Conservation (phyloP, 768 basidiomycete genomes). For the Phylloporus arenicola region DNA sequence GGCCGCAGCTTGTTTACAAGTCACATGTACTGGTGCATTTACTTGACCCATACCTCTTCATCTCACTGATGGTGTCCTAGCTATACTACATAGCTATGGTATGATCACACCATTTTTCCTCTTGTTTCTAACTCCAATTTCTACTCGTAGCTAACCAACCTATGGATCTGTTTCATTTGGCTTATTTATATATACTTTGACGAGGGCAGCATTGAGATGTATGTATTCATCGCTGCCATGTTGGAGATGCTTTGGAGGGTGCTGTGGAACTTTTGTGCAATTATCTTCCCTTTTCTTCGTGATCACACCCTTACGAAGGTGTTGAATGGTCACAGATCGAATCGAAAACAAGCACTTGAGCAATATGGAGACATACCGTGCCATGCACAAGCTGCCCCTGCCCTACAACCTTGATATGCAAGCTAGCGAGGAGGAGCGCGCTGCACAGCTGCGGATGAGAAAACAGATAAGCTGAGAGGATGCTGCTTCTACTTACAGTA, state of each 20-base stretch:
- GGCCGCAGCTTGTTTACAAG: slow-evolving; percentile 70
- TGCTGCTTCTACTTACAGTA: neutral
- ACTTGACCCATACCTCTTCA: neutral
- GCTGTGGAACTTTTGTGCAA: slow-evolving; percentile 90
- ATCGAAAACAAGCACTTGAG: slow-evolving; percentile 89
- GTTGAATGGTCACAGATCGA: slow-evolving; percentile 44
- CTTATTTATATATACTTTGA: slow-evolving; percentile 61
- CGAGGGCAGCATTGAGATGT: slow-evolving; percentile 45
- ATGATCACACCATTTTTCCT: slow-evolving; percentile 12
- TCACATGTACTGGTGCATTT: slow-evolving; percentile 50
- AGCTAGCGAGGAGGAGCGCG: slow-evolving; percentile 35
- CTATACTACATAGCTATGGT: slow-evolving; percentile 79
- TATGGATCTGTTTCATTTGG: slow-evolving; percentile 78
- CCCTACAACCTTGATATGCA: slow-evolving; percentile 60
- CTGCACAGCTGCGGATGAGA: slow-evolving; percentile 4
- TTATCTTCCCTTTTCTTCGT: slow-evolving; percentile 4
- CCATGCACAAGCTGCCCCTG: slow-evolving; percentile 78
- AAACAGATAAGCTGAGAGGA: slow-evolving; percentile 20
- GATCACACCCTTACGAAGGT: neutral
- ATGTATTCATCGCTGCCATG: slow-evolving; percentile 62
- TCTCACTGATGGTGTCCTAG: slow-evolving; percentile 30
- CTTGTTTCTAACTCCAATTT: neutral
- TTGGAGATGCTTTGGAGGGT: slow-evolving; percentile 76
- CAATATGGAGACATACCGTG: slow-evolving; percentile 89
- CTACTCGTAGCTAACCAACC: slow-evolving; percentile 55